These are phyloP conservation scores for Selenicereus undatus DNA, from an alignment of 148 eudicot species.

Conservation along the genomic window DNA sequence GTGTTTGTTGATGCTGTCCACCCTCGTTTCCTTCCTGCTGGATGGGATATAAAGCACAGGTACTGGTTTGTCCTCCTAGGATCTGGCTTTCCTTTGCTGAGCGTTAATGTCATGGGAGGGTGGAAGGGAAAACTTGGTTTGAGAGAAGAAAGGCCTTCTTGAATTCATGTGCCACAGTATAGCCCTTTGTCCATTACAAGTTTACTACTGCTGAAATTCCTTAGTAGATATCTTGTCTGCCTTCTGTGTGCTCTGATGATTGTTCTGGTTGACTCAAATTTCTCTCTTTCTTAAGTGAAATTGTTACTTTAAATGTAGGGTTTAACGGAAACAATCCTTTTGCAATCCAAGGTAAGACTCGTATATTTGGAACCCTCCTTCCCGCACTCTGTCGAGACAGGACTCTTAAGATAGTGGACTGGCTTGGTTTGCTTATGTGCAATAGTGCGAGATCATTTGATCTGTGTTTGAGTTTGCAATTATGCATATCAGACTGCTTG, in stretches of 20 bases:
- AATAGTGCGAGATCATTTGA: neutral
- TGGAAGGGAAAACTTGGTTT: neutral
- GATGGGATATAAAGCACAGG: constrained; percentile 99
- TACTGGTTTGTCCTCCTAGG: constrained; percentile 19
- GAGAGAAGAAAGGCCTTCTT: neutral
- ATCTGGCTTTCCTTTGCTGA: neutral
- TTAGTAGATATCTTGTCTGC: neutral
- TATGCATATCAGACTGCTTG: neutral
- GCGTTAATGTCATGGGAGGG: neutral
- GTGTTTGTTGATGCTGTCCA: constrained; percentile 81
- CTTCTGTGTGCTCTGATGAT: neutral
- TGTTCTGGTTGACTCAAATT: neutral
- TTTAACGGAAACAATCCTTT: neutral
- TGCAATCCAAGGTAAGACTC: neutral
- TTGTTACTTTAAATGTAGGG: constrained; percentile 2
- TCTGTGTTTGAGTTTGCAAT: neutral
- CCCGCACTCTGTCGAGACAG: neutral
- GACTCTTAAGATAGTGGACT: neutral
- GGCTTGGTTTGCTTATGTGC: neutral
- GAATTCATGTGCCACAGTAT: neutral
- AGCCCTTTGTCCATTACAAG: neutral
- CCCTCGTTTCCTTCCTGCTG: constrained; percentile 86
- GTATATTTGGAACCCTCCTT: neutral
- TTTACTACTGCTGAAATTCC: neutral
- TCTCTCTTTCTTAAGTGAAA: neutral